Percentiles rank a stretch among this genome's conserved stretches.
Conservation (phyloP, 1,284 basidiomycete genomes). For the Afroboletus lepidellus region DNA sequence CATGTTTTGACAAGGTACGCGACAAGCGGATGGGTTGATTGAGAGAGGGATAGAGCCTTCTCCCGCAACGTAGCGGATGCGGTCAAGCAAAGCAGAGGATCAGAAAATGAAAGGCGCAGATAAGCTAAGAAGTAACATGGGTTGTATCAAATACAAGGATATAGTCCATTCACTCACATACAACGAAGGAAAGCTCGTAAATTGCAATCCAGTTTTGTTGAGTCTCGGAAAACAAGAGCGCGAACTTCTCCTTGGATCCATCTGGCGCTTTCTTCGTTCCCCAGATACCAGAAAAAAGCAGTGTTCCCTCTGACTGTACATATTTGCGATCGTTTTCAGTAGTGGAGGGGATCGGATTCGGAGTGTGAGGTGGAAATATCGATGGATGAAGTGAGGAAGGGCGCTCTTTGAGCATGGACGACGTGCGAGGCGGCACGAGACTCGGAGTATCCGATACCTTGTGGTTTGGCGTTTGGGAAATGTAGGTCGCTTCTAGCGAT, state of each 20-base stretch:
- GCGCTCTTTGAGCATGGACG: constrained; percentile 37
- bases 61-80: constrained; percentile 78
- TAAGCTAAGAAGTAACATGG: constrained; percentile 49
- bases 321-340: constrained; percentile 70
- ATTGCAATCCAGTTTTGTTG: constrained; percentile 70
- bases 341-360: constrained; percentile 71
- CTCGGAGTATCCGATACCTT: constrained; percentile 36
- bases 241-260: constrained; percentile 54
- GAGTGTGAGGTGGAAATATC: constrained; percentile 73
- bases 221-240: constrained; percentile 58
- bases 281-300: constrained; percentile 71
- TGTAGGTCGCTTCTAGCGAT: constrained; percentile 79
- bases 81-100: constrained; percentile 81
- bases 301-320: constrained; percentile 71
- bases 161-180: constrained; percentile 54
- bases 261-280: constrained; percentile 49
- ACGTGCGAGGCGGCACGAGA: constrained; percentile 49
- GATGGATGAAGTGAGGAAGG: constrained; percentile 47
- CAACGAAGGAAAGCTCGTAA: constrained; percentile 69
- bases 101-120: constrained; percentile 62
- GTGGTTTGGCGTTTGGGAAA: constrained; percentile 48
- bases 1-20: constrained; percentile 41
- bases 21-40: constrained; percentile 53
- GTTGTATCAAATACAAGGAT: constrained; percentile 1
- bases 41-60: constrained; percentile 53